phyloP scores from a whole-genome alignment of 2,329 filamentous ascomycete genomes.

The Eurotiales sp. region DNA sequence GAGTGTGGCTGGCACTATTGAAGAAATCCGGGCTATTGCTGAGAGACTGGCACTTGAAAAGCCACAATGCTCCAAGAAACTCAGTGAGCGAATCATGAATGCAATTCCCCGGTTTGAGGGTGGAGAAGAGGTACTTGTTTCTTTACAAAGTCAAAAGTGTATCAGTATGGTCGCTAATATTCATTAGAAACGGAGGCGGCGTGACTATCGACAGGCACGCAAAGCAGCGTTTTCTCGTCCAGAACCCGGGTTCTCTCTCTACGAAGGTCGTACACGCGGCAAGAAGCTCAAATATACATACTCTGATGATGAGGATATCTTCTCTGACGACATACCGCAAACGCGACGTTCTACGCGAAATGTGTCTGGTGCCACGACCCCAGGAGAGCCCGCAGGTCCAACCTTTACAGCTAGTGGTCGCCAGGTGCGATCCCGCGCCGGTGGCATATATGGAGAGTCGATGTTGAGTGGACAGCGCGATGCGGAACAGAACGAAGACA shows the following conservation, averaged over 20 bases:
- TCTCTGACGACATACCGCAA: conserved; percentile 60
- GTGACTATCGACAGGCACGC: conserved; percentile 82
- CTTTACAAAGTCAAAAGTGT: neutral
- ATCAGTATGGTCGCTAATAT: neutral
- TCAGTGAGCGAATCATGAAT: conserved; percentile 71
- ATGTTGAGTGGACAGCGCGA: conserved; percentile 53
- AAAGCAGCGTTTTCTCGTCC: conserved; percentile 85
- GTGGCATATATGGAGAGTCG: conserved; percentile 53
- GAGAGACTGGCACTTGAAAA: conserved; percentile 77
- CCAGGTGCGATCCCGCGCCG: conserved; percentile 61
- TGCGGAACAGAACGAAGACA: conserved; percentile 45
- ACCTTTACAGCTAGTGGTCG: conserved; percentile 79
- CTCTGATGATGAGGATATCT: conserved; percentile 78
- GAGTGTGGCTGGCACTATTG: conserved; percentile 86
- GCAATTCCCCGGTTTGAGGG: conserved; percentile 89
- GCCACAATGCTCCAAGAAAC: conserved; percentile 71
- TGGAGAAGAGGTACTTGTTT: conserved; percentile 70
- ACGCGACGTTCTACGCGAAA: conserved; percentile 63
- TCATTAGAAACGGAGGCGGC: conserved; percentile 77
- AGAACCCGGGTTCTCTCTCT: conserved; percentile 85
- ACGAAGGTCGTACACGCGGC: conserved; percentile 91
- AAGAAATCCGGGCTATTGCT: conserved; percentile 72
- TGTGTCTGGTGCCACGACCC: conserved; percentile 64
- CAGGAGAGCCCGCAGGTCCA: conserved; percentile 63
- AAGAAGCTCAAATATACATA: conserved; percentile 97